A percentile compares a stretch with the other conserved stretches of the same genome.
Conservation (phyloP, 2,329 filamentous ascomycete species). For the Cytospora paraplurivora region DNA sequence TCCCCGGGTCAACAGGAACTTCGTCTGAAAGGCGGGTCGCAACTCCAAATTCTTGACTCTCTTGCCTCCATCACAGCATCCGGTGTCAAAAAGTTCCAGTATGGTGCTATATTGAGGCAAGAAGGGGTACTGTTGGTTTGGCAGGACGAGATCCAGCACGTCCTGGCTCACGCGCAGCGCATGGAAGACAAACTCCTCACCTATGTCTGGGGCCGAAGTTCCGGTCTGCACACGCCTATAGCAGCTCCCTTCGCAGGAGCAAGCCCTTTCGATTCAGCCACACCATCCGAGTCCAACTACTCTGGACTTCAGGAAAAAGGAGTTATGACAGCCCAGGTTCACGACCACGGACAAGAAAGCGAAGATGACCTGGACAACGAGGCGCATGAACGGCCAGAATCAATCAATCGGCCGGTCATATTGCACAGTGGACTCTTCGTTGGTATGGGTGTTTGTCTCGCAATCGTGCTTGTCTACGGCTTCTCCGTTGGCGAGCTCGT, state of each 20-base stretch:
- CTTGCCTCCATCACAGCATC: constrained; percentile 42
- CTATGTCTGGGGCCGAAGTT: constrained; percentile 36
- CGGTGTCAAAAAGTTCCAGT: constrained; percentile 46
- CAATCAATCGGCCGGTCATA: constrained; percentile 44
- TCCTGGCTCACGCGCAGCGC: constrained; percentile 42
- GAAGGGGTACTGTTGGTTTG: constrained; percentile 47
- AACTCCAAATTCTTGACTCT: constrained; percentile 49
- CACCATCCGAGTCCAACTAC: constrained; percentile 29
- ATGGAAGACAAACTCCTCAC: constrained; percentile 40
- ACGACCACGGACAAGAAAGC: constrained; percentile 30
- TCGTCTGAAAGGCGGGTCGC: constrained; percentile 44
- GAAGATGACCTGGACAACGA: constrained; percentile 35
- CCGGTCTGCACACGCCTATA: constrained; percentile 19
- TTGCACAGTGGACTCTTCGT: constrained; percentile 43
- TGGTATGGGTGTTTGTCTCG: constrained; percentile 41
- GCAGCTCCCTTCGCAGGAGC: constrained; percentile 25
- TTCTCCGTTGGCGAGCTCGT: constrained; percentile 42
- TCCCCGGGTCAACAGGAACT: constrained; percentile 46
- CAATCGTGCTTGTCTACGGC: constrained; percentile 43
- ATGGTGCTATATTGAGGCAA: constrained; percentile 45
- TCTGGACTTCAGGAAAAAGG: constrained; percentile 31
- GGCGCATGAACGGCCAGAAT: constrained; percentile 38
- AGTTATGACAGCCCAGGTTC: constrained; percentile 16
- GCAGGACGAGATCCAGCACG: constrained; percentile 45
- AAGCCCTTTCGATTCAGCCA: constrained; percentile 28